Base-by-base conservation (phyloP, 192 early-diverging fungal genomes). In the Geosiphon pyriformis region DNA sequence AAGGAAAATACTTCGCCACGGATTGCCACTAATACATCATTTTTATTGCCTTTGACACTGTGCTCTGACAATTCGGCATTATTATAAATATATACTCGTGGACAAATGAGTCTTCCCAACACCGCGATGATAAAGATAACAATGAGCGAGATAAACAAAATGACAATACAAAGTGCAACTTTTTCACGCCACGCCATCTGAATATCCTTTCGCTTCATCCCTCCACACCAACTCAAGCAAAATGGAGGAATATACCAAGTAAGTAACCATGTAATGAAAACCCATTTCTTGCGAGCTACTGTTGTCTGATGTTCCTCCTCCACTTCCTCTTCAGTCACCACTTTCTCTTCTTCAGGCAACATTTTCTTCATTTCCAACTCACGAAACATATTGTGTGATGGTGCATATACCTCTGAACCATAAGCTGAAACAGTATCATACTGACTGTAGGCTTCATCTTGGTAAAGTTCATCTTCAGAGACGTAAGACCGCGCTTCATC, bases 141-240 rank as follows among this genome's bases (percentile, higher is more conserved):
- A 70, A 88, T 72, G 17, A 69, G 80, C 22, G 89, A 92, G 61
- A 94, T 71, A 47, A 92, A 82, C 22, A 88, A 78, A 37, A 96
- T 92, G 60, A 98, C 74, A 65, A 91, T 68, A 69, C 92, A 94
- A 29, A 99, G 80, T 1, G 97, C 90, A 8, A 96, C 82, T 74
- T 99, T 98, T 73, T 99, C 97, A 61, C 97, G 85, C 97, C 97
- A 99, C 7, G 97, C 97, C 77, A 92, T 83, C 47, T 85, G 90
- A 59, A 93, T 80, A 70, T 92, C 90, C 23, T 76, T 79, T 47
- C 85, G 83, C 72, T 86, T 83, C 85, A 95, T 91, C 37, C 87
- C 80, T 25, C 92, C 92, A 69, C 90, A 89, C 67, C 72, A 82
- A 17, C 42, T 58, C 37, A 98, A 65, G 25, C 76, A 82, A 20